Base-by-base conservation (phyloP, 1,139 yeast genomes). In the Geotrichum reessii region DNA sequence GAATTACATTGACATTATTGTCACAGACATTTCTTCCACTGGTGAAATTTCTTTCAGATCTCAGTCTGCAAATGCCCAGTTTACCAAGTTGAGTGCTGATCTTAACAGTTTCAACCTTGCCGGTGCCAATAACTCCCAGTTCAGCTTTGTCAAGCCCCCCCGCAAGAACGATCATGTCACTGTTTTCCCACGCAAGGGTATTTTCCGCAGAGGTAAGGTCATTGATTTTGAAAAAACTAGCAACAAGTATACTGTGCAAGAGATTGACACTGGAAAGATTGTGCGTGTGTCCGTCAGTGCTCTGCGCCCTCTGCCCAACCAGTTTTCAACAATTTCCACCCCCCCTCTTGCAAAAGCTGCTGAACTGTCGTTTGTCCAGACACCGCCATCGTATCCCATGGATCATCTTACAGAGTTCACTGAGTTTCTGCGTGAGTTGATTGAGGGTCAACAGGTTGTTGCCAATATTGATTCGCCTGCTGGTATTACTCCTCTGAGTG, bases 221-320 rank as follows among this genome's bases (percentile, higher is more conserved):
- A 60, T 79, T 17, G 72, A 76, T 17, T 76, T 76, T 62, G 88
- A 86, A 64, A 79, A 79, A 63, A 65, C 78, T 8, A 67, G 78
- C 33, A 73, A 73, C 59, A 74, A 74, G 61, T 82, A 74, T 64
- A 79, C 80, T 54, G 84, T 86, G 24, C 78, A 79, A 65, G 85
- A 84, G 63, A 71, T 86, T 60, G 95, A 87, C 69, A 83, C 82
- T 63, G 93, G 93, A 53, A 81, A 82, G 57, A 68, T 76, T 51
- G 86, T 83, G 64, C 70, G 71, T 53, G 83, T 84, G 27, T 66
- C 81, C 17, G 67, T 77, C 55, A 63, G 76, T 6, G 71, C 81
- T 19, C 73, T 87, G 63, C 75, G 86, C 63, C 74, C 76, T 1
- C 77, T 87, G 60, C 88, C 92, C 14, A 62, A 78, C 28, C 79